A percentile compares a stretch with the other conserved stretches of the same genome.
phyloP scores from a whole-genome alignment of 352 stramenopile species.

The Phytophthora kernoviae region DNA sequence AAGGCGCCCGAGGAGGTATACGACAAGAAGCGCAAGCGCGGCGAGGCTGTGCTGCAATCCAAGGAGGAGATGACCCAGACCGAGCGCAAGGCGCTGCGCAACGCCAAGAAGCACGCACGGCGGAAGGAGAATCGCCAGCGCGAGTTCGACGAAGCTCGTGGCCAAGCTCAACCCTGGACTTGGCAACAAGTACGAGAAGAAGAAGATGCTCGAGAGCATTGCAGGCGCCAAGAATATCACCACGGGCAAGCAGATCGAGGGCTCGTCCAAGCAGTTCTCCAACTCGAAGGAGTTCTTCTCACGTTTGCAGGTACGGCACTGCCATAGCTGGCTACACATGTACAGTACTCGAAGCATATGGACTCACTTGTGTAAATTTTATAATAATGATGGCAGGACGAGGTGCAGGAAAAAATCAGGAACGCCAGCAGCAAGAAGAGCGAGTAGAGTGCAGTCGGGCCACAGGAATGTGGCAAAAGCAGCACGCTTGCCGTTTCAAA shows the following conservation, averaged over 20 bases:
- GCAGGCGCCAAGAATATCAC: constrained; percentile 83
- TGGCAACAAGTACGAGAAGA: constrained; percentile 96
- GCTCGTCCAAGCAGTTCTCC: constrained; percentile 84
- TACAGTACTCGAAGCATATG: constrained; percentile 12
- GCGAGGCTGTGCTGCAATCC: constrained; percentile 76
- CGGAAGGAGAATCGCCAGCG: constrained; percentile 91
- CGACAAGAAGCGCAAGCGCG: constrained; percentile 89
- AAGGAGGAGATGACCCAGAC: constrained; percentile 89
- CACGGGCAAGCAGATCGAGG: constrained; percentile 83
- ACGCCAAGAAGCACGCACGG: constrained; percentile 91
- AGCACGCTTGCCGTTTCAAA: constrained; percentile 4
- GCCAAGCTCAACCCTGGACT: constrained; percentile 94
- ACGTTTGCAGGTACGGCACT: constrained; percentile 56
- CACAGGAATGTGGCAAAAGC: not conserved
- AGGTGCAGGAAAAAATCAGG: constrained; percentile 52
- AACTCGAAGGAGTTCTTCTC: constrained; percentile 91
- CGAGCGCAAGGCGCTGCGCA: constrained; percentile 86
- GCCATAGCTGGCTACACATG: constrained; percentile 5
- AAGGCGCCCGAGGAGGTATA: constrained; percentile 85
- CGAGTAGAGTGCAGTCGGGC: constrained; percentile 24
- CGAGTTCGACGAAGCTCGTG: constrained; percentile 90
- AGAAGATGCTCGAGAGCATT: constrained; percentile 88
- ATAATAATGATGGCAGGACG: constrained; percentile 30
- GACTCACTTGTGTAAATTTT: constrained; percentile 10
- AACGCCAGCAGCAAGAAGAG: constrained; percentile 28